Conservation (phyloP, 768 basidiomycete species). For the Phlebiopsis flavidoalba region DNA sequence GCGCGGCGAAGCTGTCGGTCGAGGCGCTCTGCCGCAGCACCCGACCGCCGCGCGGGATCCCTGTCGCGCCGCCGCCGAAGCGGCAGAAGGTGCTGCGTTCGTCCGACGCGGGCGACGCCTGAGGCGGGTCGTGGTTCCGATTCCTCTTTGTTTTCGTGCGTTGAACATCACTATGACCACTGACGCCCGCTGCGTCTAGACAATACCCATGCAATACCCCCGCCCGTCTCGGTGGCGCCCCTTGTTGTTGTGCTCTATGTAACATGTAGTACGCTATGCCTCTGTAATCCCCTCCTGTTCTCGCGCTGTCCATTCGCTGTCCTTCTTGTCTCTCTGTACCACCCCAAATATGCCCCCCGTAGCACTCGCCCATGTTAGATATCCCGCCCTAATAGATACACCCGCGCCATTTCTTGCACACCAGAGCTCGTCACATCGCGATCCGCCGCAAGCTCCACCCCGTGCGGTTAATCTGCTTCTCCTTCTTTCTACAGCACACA, state of each 20-base stretch:
- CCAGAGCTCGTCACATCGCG: neutral
- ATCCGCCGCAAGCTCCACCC: neutral
- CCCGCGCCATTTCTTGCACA: neutral
- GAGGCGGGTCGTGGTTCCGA: neutral
- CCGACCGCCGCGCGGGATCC: slow-evolving; percentile 73
- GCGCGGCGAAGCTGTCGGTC: slow-evolving; percentile 68
- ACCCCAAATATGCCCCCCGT: neutral
- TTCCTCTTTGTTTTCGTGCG: neutral
- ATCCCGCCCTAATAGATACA: neutral
- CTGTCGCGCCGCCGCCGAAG: slow-evolving; percentile 36
- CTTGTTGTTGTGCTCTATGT: slow-evolving; percentile 6
- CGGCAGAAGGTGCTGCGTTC: slow-evolving; percentile 47
- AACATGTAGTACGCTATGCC: slow-evolving; percentile 5
- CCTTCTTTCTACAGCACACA: neutral
- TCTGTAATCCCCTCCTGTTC: neutral
- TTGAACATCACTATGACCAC: slow-evolving; percentile 4
- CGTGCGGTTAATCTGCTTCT: neutral
- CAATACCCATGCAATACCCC: slow-evolving; percentile 6
- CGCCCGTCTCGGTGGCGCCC: neutral
- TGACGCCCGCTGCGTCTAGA: neutral
- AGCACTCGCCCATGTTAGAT: neutral
- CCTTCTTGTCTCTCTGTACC: neutral
- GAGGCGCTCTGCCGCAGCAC: slow-evolving; percentile 85
- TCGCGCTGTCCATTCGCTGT: neutral
- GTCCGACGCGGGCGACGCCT: slow-evolving; percentile 41